These are phyloP conservation scores for Coemansia sp. DNA, from an alignment of 192 early-diverging fungal species.

Conservation along the genomic window DNA sequence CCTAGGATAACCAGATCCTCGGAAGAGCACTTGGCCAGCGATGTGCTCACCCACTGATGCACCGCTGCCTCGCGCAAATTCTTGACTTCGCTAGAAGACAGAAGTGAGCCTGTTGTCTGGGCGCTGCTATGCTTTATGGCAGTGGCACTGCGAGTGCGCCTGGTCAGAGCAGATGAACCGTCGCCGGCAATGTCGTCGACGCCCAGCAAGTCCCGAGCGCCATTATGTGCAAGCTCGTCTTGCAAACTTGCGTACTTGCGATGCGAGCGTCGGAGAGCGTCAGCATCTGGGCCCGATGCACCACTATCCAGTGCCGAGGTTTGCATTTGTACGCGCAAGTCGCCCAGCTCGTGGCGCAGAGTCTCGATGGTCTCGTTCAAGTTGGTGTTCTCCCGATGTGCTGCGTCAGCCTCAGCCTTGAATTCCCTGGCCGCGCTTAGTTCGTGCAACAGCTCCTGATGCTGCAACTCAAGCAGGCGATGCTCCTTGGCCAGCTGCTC, in stretches of 20 bases:
- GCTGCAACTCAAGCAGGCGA: conserved; percentile 28
- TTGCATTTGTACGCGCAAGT: conserved; percentile 30
- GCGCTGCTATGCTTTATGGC: conserved; percentile 3
- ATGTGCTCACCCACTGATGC: conserved; percentile 34
- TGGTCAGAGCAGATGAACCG: not conserved
- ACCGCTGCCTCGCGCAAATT: conserved; percentile 25
- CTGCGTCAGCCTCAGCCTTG: conserved; percentile 21
- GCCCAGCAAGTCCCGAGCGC: conserved; percentile 22
- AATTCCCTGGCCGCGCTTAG: conserved; percentile 29
- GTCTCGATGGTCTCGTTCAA: conserved; percentile 31
- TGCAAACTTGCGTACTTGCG: conserved; percentile 38
- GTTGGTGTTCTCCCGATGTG: conserved; percentile 29
- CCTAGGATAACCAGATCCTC: conserved; percentile 48
- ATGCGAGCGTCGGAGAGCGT: conserved; percentile 5
- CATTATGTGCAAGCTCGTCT: conserved; percentile 40
- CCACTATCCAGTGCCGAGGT: not conserved
- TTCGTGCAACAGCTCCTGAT: conserved; percentile 36
- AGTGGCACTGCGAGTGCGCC: not conserved
- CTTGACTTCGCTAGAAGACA: conserved; percentile 14
- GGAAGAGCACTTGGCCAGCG: conserved; percentile 37
- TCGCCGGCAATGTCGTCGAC: conserved; percentile 29
- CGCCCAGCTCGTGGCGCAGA: conserved; percentile 36
- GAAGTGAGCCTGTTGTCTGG: conserved; percentile 7
- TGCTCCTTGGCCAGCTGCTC: conserved; percentile 30
- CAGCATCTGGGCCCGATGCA: conserved; percentile 2